These are phyloP conservation scores for Auxenochlorella protothecoides DNA, from an alignment of 139 green algal genomes.

Conservation along the genomic window DNA sequence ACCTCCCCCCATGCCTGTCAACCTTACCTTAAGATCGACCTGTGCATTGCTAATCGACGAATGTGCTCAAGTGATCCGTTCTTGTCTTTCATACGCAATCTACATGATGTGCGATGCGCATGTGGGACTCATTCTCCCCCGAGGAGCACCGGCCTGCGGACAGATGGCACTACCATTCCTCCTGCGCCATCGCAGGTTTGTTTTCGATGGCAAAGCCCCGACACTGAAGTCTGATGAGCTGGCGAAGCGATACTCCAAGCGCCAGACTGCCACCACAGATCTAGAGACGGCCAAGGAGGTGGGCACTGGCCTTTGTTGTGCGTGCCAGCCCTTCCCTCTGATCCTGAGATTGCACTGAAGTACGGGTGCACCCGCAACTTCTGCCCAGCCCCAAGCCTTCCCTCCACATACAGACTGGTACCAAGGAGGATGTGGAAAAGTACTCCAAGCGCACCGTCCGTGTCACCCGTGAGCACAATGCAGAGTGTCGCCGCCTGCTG, in stretches of 20 bases:
- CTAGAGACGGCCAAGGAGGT: slow-evolving; percentile 59
- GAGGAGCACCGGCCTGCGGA: too few species aligned
- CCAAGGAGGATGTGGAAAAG: slow-evolving; percentile 86
- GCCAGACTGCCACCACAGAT: slow-evolving; percentile 37
- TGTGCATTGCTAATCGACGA: too few species aligned
- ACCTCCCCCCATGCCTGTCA: not conserved
- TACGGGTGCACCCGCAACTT: not conserved
- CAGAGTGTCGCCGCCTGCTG: slow-evolving; percentile 90
- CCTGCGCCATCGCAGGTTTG: slow-evolving; percentile 44
- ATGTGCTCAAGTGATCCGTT: too few species aligned
- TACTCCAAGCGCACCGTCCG: slow-evolving; percentile 85
- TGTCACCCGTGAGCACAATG: slow-evolving; percentile 82
- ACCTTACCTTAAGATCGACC: too few species aligned
- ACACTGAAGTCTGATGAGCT: slow-evolving; percentile 87
- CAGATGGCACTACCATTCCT: too few species aligned
- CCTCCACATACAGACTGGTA: slow-evolving; percentile 42
- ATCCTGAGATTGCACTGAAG: too few species aligned
- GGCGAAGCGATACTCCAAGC: slow-evolving; percentile 21
- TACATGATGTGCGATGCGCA: too few species aligned
- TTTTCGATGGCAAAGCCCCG: slow-evolving; percentile 96
- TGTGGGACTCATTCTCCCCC: too few species aligned
- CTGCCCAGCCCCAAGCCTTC: not conserved
- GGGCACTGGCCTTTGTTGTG: not conserved
- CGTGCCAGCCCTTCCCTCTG: too few species aligned
- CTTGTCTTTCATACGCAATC: too few species aligned